These are phyloP conservation scores for Mycena maculata DNA, from an alignment of 768 basidiomycete genomes.

Conservation along the genomic window DNA sequence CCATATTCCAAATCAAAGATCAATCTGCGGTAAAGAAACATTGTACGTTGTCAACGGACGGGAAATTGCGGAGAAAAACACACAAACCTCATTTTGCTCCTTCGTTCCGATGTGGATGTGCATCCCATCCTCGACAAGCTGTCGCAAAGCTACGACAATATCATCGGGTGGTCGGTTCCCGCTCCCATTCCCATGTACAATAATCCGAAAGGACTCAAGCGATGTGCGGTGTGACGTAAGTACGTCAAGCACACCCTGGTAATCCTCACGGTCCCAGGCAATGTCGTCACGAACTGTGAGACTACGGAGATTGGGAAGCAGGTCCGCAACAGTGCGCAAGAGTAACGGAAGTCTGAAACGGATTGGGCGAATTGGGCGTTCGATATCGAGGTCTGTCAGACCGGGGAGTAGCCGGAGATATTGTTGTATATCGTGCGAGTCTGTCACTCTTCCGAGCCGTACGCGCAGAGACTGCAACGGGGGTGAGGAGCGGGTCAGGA, in stretches of 20 bases:
- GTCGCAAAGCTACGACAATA: no score
- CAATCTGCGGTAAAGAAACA: no score
- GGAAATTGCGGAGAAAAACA: no score
- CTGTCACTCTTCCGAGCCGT: neutral
- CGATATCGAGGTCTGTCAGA: neutral
- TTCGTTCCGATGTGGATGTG: no score
- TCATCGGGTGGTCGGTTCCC: no score
- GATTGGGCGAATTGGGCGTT: neutral
- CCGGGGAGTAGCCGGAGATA: neutral
- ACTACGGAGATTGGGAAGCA: conserved; percentile 13
- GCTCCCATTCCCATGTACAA: no score
- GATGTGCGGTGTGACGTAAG: neutral
- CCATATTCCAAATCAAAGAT: no score
- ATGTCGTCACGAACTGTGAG: neutral
- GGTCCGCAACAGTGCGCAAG: neutral
- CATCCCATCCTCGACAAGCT: no score
- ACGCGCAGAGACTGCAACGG: conserved; percentile 4
- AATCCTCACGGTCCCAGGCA: neutral
- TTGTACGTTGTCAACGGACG: no score
- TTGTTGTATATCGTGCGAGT: neutral
- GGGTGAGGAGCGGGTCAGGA: conserved; percentile 6
- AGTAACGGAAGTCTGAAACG: neutral
- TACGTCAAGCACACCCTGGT: neutral
- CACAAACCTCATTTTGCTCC: no score
- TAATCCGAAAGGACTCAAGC: no score